Percentiles rank a stretch among this genome's conserved stretches.
Conservation (phyloP, 192 early-diverging fungal genomes). For the Coemansia sp. region DNA sequence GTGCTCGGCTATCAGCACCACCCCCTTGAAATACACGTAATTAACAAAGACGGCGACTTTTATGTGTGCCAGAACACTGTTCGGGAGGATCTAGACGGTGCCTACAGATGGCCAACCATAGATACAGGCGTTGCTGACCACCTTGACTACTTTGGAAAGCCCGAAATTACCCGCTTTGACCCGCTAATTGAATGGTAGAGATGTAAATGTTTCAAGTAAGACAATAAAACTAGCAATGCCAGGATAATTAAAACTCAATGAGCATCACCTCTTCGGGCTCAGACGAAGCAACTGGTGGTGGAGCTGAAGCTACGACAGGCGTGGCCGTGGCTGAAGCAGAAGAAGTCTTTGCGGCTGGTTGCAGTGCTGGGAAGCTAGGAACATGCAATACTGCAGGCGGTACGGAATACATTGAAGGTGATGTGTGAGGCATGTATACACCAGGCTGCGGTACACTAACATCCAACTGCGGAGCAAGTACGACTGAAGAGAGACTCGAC, state of each 20-base stretch:
- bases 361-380: constrained; percentile 45
- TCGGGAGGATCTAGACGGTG: constrained; percentile 49
- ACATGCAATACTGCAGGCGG: constrained; percentile 28
- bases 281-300: constrained; percentile 3
- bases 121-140: constrained; percentile 50
- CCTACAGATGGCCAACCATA: constrained; percentile 55
- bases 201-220: not conserved
- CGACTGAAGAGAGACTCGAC: not conserved
- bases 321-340: constrained; percentile 3
- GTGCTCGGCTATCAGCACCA: constrained; percentile 55
- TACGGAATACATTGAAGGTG: constrained; percentile 23
- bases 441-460: not conserved
- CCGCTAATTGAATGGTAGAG: constrained; percentile 42
- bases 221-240: not conserved
- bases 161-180: constrained; percentile 39
- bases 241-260: constrained; percentile 31
- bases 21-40: constrained; percentile 50
- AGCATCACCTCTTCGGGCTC: constrained; percentile 38
- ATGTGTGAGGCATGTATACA: constrained; percentile 9
- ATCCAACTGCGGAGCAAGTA: constrained; percentile 8
- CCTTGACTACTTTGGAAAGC: constrained; percentile 52
- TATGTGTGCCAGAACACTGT: constrained; percentile 54
- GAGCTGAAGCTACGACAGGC: not conserved
- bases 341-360: constrained; percentile 14
- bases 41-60: constrained; percentile 44